Evolutionary conservation across 2,329 filamentous ascomycete genomes (phyloP).

Genomic region (Zelopaecilomyces penicillatus): DNA sequence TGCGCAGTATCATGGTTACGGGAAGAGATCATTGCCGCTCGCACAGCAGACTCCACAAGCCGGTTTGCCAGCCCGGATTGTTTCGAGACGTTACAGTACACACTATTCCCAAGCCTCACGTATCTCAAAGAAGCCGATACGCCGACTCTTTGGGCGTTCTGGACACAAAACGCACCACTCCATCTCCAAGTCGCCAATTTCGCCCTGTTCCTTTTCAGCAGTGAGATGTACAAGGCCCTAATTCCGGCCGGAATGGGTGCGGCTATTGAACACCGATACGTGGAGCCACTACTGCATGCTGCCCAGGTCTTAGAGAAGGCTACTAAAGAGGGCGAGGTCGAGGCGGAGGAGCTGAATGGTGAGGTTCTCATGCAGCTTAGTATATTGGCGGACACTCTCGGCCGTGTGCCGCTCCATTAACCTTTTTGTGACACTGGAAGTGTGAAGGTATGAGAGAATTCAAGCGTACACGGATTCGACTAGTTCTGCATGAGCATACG

Average conservation of each 20-base stretch:
- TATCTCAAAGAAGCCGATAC: slow-evolving; percentile 34
- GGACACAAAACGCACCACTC: slow-evolving; percentile 43
- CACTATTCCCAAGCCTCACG: slow-evolving; percentile 50
- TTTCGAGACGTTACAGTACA: slow-evolving; percentile 52
- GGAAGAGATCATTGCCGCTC: slow-evolving; percentile 49
- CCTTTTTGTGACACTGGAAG: no score
- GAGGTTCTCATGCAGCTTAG: slow-evolving; percentile 31
- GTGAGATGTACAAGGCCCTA: slow-evolving; percentile 35
- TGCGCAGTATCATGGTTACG: slow-evolving; percentile 56
- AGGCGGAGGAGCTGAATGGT: slow-evolving; percentile 18
- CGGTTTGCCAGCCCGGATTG: slow-evolving; percentile 46
- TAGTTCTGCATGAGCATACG: no score
- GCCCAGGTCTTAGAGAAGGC: slow-evolving; percentile 28
- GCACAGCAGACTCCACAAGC: slow-evolving; percentile 20
- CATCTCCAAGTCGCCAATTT: slow-evolving; percentile 55
- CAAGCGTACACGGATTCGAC: no score
- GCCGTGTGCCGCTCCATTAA: slow-evolving; percentile 32
- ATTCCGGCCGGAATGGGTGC: slow-evolving; percentile 49
- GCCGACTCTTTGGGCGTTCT: slow-evolving; percentile 41
- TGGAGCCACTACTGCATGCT: slow-evolving; percentile 42
- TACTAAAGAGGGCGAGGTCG: slow-evolving; percentile 23
- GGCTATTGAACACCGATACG: slow-evolving; percentile 50
- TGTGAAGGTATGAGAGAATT: no score
- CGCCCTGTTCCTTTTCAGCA: slow-evolving; percentile 45
- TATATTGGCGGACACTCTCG: slow-evolving; percentile 35